Conservation (phyloP, 2,329 filamentous ascomycete genomes). For the Aureobasidium sp. region DNA sequence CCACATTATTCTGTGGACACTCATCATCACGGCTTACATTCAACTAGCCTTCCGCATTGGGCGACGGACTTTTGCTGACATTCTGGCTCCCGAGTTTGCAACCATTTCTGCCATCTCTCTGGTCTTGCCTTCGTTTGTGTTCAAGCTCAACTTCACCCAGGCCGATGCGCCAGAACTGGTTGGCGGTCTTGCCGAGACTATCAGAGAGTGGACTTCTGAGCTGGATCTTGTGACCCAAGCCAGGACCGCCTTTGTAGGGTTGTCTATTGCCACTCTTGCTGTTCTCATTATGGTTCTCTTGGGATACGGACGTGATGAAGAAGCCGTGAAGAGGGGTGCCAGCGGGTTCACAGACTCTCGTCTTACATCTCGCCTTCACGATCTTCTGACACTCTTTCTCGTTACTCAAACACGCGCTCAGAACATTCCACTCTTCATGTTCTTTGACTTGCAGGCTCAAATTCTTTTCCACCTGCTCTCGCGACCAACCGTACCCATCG, state of each 20-base stretch:
- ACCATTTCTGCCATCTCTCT: slow-evolving; percentile 32
- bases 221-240: slow-evolving; percentile 28
- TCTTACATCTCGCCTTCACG: slow-evolving; percentile 40
- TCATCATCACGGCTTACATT: slow-evolving; percentile 62
- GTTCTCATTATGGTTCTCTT: slow-evolving; percentile 1
- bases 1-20: slow-evolving; percentile 61
- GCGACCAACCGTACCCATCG: neutral
- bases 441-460: slow-evolving; percentile 54
- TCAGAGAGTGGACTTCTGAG: slow-evolving; percentile 20
- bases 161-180: slow-evolving; percentile 74
- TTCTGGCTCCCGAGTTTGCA: slow-evolving; percentile 21
- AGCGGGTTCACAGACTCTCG: slow-evolving; percentile 7
- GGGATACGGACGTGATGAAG: neutral
- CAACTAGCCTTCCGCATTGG: slow-evolving; percentile 44
- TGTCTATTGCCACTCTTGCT: slow-evolving; percentile 24
- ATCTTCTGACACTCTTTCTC: slow-evolving; percentile 67
- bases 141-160: slow-evolving; percentile 83
- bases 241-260: slow-evolving; percentile 28
- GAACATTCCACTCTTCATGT: slow-evolving; percentile 75
- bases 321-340: neutral
- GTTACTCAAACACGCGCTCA: slow-evolving; percentile 78
- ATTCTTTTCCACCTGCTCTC: slow-evolving; percentile 19
- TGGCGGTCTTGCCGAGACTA: slow-evolving; percentile 34
- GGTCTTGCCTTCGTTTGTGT: slow-evolving; percentile 56
- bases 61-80: slow-evolving; percentile 19